Base-by-base conservation (phyloP, 1,284 basidiomycete species). In the Trichosporon sp. region DNA sequence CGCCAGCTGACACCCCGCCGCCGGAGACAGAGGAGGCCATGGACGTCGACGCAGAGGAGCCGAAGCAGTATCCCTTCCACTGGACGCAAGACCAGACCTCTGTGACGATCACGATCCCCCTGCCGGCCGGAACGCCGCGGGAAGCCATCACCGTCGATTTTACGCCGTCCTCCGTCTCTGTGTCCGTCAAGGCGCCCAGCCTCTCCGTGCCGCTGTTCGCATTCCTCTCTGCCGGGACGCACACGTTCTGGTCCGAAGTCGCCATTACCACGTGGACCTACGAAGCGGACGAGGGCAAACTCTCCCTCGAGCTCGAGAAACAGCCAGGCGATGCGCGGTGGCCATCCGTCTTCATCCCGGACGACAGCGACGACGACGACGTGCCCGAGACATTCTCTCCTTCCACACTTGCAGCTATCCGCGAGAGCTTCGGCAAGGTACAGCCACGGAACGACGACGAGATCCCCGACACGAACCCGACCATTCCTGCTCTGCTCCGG, bases 341-440 rank as follows among this genome's bases (percentile, higher is more conserved):
- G 96, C 86, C 90, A 67, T 90, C 92, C 65, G 88, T 97, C 2
- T 97, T 98, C 78, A 86, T 75, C 1, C 77, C 80, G 8, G 74
- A 77, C 35, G 75, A 76, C 37, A 77, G 78, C 54, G 82, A 78
- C n/a, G 78, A 78, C 6, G 86, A 87, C 7, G 88, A 91, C 71
- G 93, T 98, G 0, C 89, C 91, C 0, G 96, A 98, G 84, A 96
- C 93, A 4, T 85, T 98, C 68, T 91, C 95, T 76, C 90, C 93
- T 0, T 91, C 90, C 0, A 91, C 94, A 77, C 87, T 97, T 16
- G 89, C 89, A 76, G 85, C 86, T 11, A 91, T 97, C 75, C 88
- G 91, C 19, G 92, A 95, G 77, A 85, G 75, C 26, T 82, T 81
- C 67, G 72, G 71, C 26, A 21, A 65, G 48, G 69, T 79, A 64